A percentile compares a stretch with the other conserved stretches of the same genome.
Conservation (phyloP, 2,329 filamentous ascomycete genomes). For the Rhexocercosporidium sp. region DNA sequence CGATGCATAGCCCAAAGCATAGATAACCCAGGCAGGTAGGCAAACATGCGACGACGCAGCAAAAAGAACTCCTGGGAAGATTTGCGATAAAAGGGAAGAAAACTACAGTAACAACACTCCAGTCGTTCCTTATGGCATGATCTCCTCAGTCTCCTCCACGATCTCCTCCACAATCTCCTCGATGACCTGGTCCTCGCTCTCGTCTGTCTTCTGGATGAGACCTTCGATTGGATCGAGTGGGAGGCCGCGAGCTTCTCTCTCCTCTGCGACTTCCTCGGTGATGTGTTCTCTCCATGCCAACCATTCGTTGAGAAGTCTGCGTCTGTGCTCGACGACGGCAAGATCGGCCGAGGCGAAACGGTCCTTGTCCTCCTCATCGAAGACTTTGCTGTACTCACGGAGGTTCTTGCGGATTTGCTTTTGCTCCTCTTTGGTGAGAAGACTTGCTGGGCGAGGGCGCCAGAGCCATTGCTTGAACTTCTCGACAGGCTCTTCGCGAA, state of each 20-base stretch:
- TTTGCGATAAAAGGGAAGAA: slow-evolving; percentile 11
- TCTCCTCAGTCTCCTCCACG: slow-evolving; percentile 83
- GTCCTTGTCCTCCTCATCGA: slow-evolving; percentile 94
- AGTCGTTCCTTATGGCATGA: slow-evolving; percentile 43
- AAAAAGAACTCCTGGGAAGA: slow-evolving; percentile 12
- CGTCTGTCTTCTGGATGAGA: slow-evolving; percentile 62
- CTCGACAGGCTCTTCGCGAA: slow-evolving; percentile 90
- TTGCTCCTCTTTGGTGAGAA: slow-evolving; percentile 95
- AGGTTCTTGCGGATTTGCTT: slow-evolving; percentile 98
- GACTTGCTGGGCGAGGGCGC: slow-evolving; percentile 89
- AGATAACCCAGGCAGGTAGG: not conserved
- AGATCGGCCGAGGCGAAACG: slow-evolving; percentile 93
- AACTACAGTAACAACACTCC: slow-evolving; percentile 15
- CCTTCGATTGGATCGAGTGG: slow-evolving; percentile 68
- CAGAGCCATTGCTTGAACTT: slow-evolving; percentile 98
- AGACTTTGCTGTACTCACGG: slow-evolving; percentile 91
- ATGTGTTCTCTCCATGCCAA: slow-evolving; percentile 78
- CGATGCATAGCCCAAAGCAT: slow-evolving; percentile 4
- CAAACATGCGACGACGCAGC: slow-evolving; percentile 4
- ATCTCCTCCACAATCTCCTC: slow-evolving; percentile 88
- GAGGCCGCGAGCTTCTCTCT: slow-evolving; percentile 71
- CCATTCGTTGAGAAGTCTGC: slow-evolving; percentile 88
- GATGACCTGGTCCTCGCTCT: slow-evolving; percentile 77
- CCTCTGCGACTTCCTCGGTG: slow-evolving; percentile 73
- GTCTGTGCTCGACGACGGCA: slow-evolving; percentile 87